phyloP scores from a whole-genome alignment of 2,329 filamentous ascomycete species.

The Scedosporium aurantiacum region DNA sequence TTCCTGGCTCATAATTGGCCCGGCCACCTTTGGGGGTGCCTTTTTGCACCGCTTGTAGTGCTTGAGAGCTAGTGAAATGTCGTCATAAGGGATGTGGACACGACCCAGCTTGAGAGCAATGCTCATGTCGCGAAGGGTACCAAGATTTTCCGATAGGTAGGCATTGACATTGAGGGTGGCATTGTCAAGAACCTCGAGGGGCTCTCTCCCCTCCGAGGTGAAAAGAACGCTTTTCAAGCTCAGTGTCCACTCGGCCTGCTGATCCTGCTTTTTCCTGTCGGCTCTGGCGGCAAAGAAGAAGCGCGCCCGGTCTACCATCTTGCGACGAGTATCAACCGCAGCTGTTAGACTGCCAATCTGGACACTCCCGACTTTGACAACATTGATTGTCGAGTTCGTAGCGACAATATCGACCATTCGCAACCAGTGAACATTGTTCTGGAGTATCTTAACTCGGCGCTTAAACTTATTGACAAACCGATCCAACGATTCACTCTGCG shows the following conservation, averaged over 20 bases:
- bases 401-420: slow-evolving; percentile 82
- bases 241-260: slow-evolving; percentile 90
- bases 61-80: slow-evolving; percentile 54
- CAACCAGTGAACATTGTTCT: slow-evolving; percentile 80
- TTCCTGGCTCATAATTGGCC: neutral
- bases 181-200: slow-evolving; percentile 80
- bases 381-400: slow-evolving; percentile 63
- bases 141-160: slow-evolving; percentile 70
- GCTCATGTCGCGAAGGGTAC: slow-evolving; percentile 81
- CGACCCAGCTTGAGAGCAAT: slow-evolving; percentile 85
- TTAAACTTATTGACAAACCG: slow-evolving; percentile 61
- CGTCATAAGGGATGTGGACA: slow-evolving; percentile 82
- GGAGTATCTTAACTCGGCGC: slow-evolving; percentile 75
- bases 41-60: slow-evolving; percentile 39
- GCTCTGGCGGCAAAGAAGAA: slow-evolving; percentile 73
- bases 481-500: slow-evolving; percentile 67
- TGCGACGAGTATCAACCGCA: slow-evolving; percentile 80
- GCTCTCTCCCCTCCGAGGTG: slow-evolving; percentile 72
- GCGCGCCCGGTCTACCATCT: slow-evolving; percentile 81
- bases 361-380: slow-evolving; percentile 72
- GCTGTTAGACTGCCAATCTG: slow-evolving; percentile 77
- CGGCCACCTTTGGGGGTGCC: slow-evolving; percentile 9
- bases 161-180: slow-evolving; percentile 85
- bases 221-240: slow-evolving; percentile 79
- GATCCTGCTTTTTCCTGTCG: slow-evolving; percentile 42